Conservation (phyloP, 805 yeast genomes). For the Danielia oregonensis region DNA sequence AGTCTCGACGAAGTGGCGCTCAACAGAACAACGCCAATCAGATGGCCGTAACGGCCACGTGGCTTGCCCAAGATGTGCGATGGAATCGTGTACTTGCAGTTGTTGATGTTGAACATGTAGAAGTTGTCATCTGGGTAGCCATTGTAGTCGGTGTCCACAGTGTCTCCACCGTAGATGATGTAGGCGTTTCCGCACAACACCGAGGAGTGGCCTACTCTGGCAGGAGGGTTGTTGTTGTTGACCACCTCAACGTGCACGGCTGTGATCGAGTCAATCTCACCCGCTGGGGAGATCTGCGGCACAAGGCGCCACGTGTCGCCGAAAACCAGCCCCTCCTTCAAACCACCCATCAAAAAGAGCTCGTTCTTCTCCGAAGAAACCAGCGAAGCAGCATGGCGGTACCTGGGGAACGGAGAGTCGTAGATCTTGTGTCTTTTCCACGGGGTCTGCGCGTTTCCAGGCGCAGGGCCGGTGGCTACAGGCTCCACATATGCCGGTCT, state of each 20-base stretch:
- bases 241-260: slow-evolving; percentile 42
- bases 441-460: slow-evolving; percentile 38
- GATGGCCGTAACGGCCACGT: slow-evolving; percentile 91
- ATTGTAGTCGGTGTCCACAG: slow-evolving; percentile 69
- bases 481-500: slow-evolving; percentile 12
- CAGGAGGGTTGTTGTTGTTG: slow-evolving; percentile 81
- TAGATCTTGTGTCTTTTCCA: slow-evolving; percentile 64
- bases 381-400: slow-evolving; percentile 77
- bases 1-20: slow-evolving; percentile 47
- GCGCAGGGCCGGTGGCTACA: slow-evolving; percentile 11
- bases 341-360: slow-evolving; percentile 89
- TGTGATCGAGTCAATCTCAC: slow-evolving; percentile 21
- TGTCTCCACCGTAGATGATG: slow-evolving; percentile 95
- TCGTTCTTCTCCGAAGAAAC: slow-evolving; percentile 76
- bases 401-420: slow-evolving; percentile 89
- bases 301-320: slow-evolving; percentile 93
- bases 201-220: slow-evolving; percentile 94
- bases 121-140: slow-evolving; percentile 86
- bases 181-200: slow-evolving; percentile 92
- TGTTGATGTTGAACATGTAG: slow-evolving; percentile 69
- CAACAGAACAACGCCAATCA: slow-evolving; percentile 67
- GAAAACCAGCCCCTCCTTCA: slow-evolving; percentile 85
- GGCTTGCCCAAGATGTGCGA: slow-evolving; percentile 58
- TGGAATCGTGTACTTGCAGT: slow-evolving; percentile 42
- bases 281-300: slow-evolving; percentile 35